Evolutionary conservation across 2,329 filamentous ascomycete genomes (phyloP).

Genomic region (Penicillium verrucosum): DNA sequence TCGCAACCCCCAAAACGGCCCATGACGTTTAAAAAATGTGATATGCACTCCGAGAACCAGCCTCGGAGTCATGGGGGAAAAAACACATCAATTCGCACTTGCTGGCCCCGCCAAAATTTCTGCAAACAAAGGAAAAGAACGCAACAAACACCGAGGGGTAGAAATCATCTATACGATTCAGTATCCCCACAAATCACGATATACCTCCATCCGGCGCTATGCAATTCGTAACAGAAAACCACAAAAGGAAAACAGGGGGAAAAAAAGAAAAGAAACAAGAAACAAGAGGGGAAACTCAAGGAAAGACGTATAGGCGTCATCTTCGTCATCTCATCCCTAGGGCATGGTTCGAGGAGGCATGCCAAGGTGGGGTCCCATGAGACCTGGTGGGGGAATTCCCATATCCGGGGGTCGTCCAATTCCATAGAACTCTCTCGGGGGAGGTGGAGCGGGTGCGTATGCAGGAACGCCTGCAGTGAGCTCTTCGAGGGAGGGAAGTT

Average conservation of each 20-base stretch:
- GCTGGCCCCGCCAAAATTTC: slow-evolving; percentile 5
- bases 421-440: slow-evolving; percentile 37
- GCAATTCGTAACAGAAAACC: slow-evolving; percentile 36
- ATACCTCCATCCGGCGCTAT: slow-evolving; percentile 39
- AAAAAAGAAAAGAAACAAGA: neutral
- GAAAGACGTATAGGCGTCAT: slow-evolving; percentile 27
- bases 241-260: slow-evolving; percentile 5
- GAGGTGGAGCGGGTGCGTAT: slow-evolving; percentile 38
- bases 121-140: slow-evolving; percentile 13
- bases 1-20: slow-evolving; percentile 47
- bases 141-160: slow-evolving; percentile 13
- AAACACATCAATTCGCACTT: slow-evolving; percentile 5
- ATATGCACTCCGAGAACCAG: slow-evolving; percentile 29
- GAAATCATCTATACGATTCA: slow-evolving; percentile 30
- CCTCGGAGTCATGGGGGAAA: slow-evolving; percentile 20
- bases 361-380: slow-evolving; percentile 32
- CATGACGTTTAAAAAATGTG: slow-evolving; percentile 11
- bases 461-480: slow-evolving; percentile 48
- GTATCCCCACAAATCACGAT: slow-evolving; percentile 30
- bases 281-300: slow-evolving; percentile 10
- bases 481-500: slow-evolving; percentile 47
- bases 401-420: slow-evolving; percentile 33
- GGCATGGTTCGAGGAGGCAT: slow-evolving; percentile 38
- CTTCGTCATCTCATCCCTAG: slow-evolving; percentile 23
- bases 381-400: slow-evolving; percentile 29